These are phyloP conservation scores for Deinandra increscens DNA, from an alignment of 129 eudicot genomes.

Conservation along the genomic window DNA sequence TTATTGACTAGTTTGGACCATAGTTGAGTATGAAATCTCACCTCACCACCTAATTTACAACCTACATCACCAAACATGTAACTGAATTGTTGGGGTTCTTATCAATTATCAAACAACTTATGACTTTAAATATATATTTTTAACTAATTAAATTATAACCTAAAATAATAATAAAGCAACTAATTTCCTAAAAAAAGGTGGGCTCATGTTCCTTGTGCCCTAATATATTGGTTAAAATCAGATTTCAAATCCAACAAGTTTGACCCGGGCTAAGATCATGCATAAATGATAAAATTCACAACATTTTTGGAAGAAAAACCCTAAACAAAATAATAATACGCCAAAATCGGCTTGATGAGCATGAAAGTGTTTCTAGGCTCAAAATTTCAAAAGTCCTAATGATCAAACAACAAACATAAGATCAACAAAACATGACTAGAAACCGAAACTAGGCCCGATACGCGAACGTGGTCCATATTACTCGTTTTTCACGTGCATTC, in stretches of 20 bases:
- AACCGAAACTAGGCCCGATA: conserved; percentile 14
- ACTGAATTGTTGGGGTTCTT: neutral
- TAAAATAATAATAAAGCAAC: neutral
- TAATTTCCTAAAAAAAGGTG: neutral
- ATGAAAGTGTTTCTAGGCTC: conserved; percentile 5
- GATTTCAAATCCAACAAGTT: neutral
- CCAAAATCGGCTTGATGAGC: neutral
- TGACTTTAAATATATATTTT: neutral
- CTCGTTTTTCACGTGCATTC: conserved; percentile 51
- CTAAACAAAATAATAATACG: conserved; percentile 11
- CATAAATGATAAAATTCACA: conserved; percentile 3
- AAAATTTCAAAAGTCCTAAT: conserved; percentile 3
- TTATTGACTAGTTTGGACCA: conserved; percentile 1
- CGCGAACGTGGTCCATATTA: neutral
- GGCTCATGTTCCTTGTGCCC: neutral
- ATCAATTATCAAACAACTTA: neutral
- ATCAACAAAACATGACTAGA: conserved; percentile 21
- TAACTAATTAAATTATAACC: neutral
- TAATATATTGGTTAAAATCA: conserved; percentile 10
- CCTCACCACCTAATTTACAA: conserved; percentile 22
- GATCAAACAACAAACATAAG: conserved; percentile 21
- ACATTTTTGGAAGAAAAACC: neutral
- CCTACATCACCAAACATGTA: conserved; percentile 6
- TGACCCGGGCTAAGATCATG: neutral
- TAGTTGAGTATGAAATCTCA: neutral